Base-by-base conservation (phyloP, 2,329 filamentous ascomycete genomes). In the Aspergillus ochraceus region DNA sequence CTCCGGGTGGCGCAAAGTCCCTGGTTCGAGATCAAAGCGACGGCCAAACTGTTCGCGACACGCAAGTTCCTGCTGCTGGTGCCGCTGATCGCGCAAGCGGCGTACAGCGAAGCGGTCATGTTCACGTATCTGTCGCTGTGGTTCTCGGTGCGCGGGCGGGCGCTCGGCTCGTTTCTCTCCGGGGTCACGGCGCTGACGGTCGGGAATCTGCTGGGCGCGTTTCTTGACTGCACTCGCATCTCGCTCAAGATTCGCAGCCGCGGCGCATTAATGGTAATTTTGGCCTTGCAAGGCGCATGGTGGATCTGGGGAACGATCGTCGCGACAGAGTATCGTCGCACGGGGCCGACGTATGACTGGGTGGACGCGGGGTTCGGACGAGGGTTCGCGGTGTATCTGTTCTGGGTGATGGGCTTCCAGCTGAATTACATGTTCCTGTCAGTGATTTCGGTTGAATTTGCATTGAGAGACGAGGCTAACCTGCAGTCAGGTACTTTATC, bases 261-360 rank as follows among this genome's bases (percentile, higher is more conserved):
- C 3, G 78, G 71, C 3, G 79, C 84, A 0, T 90, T 90, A 66
- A 78, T 75, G 30, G 77, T 83, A 17, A 75, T 80, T 0, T 70
- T 79, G 14, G 63, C 54, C 0, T 66, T 89, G 0, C 88, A 90
- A 66, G 88, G 88, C 0, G 87, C 79, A 0, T 90, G 87, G 84
- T 92, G 89, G 89, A 79, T 86, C 3, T 92, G 89, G 89, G 84
- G 83, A 0, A 89, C 88, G 0, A 75, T 91, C 2, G 73, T 89
- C 2, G 86, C 86, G 0, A 87, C 87, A 0, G 78, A 84, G 30
- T 91, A 86, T 71, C 79, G 79, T 17, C 72, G 76, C 11, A 84
- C 82, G 0, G 76, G 79, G 19, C 88, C 88, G 0, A 83, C 81
- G 0, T 88, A 85, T 65, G 90, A 92, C 71, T 92, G 89, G 90